Evolutionary conservation across 495 filamentous ascomycete species (phyloP).

Genomic region (Ascodesmis nigricans): DNA sequence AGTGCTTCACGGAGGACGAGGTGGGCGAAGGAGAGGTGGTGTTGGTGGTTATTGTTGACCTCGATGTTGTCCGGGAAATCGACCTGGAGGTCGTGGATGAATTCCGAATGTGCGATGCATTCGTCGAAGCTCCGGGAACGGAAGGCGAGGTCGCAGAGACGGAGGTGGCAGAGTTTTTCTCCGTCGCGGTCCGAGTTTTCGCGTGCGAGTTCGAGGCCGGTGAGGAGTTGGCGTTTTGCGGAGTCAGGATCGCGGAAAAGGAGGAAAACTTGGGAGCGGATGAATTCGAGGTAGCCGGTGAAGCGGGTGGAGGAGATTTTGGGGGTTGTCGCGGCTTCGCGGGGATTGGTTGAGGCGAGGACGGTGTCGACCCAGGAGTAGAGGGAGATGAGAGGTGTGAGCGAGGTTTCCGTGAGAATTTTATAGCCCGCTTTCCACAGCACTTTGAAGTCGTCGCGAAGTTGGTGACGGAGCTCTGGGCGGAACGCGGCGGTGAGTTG

Average conservation of each 20-base stretch:
- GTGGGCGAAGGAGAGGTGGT: constrained; percentile 2
- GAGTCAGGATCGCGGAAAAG: constrained; percentile 8
- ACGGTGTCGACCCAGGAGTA: background rate
- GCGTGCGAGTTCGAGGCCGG: constrained; percentile 6
- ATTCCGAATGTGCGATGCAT: constrained; percentile 7
- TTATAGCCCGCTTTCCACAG: constrained; percentile 5
- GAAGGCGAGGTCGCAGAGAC: constrained; percentile 9
- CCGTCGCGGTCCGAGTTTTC: constrained; percentile 1
- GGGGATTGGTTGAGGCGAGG: background rate
- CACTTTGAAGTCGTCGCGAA: constrained; percentile 6
- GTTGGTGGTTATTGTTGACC: background rate
- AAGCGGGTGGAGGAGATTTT: constrained; percentile 6
- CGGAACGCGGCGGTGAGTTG: constrained; percentile 6
- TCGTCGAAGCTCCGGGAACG: constrained; percentile 7
- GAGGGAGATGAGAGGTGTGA: constrained; percentile 1
- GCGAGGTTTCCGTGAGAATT: constrained; percentile 1
- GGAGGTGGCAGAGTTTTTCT: constrained; percentile 3
- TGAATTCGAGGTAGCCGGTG: constrained; percentile 4
- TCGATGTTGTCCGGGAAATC: constrained; percentile 4
- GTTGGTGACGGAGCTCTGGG: constrained; percentile 1
- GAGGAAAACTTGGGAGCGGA: constrained; percentile 8
- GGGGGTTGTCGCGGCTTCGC: background rate
- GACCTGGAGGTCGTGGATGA: constrained; percentile 3
- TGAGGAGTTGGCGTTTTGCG: constrained; percentile 8
- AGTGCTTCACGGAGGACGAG: constrained; percentile 6